phyloP scores from a whole-genome alignment of 306 rosid species.

The Rosa lucieae region DNA sequence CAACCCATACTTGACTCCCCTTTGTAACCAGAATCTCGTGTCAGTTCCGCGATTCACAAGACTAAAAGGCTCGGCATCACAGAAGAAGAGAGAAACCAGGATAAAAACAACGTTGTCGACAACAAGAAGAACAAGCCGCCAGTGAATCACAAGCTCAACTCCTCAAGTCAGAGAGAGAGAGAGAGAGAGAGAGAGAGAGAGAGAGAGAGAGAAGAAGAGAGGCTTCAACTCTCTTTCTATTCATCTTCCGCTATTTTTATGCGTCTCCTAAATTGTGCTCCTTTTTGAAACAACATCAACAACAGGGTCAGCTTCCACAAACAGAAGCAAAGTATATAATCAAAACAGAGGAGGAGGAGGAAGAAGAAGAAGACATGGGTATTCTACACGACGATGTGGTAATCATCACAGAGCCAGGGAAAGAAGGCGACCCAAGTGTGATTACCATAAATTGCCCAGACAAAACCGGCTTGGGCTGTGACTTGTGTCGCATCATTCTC shows the following conservation, averaged over 20 bases:
- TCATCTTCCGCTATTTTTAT: neutral
- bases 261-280: neutral
- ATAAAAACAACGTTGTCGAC: neutral
- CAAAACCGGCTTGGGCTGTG: slow-evolving; percentile 92
- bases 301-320: slow-evolving; percentile 3
- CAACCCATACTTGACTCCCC: no score
- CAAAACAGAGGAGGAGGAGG: neutral
- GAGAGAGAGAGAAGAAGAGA: slow-evolving; percentile 14
- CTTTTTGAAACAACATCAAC: neutral
- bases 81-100: neutral
- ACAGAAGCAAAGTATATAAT: slow-evolving; percentile 8
- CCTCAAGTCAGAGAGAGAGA: neutral
- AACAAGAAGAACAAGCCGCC: slow-evolving; percentile 10
- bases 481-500: slow-evolving; percentile 93
- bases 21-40: slow-evolving; percentile 1
- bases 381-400: slow-evolving; percentile 78
- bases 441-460: slow-evolving; percentile 95
- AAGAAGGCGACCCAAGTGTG: slow-evolving; percentile 64
- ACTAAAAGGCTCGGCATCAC: neutral
- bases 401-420: slow-evolving; percentile 56
- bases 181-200: slow-evolving; percentile 7
- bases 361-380: slow-evolving; percentile 55
- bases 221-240: slow-evolving; percentile 15
- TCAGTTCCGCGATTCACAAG: neutral
- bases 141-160: slow-evolving; percentile 21